Conservation (phyloP, 1,139 yeast species). For the Pichia cactophila region DNA sequence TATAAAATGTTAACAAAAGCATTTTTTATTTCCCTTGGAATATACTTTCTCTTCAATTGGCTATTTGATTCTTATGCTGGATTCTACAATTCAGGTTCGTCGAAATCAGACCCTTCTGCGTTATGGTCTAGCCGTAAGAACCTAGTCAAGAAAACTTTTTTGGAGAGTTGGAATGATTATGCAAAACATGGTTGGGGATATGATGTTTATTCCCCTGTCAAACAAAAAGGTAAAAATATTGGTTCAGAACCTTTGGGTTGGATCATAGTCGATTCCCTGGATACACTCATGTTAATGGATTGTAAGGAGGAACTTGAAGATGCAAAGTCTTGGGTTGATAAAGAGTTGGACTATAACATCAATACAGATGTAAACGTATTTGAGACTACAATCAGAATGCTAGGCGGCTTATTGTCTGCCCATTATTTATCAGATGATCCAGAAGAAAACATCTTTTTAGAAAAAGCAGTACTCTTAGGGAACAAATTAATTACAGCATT, state of each 20-base stretch:
- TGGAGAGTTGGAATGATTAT: constrained; percentile 76
- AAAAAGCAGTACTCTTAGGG: constrained; percentile 61
- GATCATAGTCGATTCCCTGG: constrained; percentile 88
- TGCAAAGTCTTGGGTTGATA: constrained; percentile 70
- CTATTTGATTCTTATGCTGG: constrained; percentile 1
- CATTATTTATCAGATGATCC: constrained; percentile 49
- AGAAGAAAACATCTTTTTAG: constrained; percentile 57
- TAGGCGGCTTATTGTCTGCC: constrained; percentile 86
- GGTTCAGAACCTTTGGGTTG: constrained; percentile 84
- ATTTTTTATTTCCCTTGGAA: background rate
- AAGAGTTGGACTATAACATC: constrained; percentile 50
- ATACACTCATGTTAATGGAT: constrained; percentile 78
- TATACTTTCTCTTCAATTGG: constrained; percentile 8
- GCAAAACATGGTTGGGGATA: constrained; percentile 76
- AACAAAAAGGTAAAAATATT: constrained; percentile 64
- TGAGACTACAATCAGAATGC: constrained; percentile 90
- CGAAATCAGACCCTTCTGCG: constrained; percentile 1
- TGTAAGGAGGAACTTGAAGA: constrained; percentile 54
- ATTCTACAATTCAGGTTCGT: background rate
- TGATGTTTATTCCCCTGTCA: constrained; percentile 59
- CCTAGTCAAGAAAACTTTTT: constrained; percentile 56
- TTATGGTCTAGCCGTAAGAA: constrained; percentile 41
- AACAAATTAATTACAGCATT: constrained; percentile 58
- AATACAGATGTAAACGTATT: constrained; percentile 76
- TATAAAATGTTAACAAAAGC: constrained; percentile 7